Evolutionary conservation across 169 alveolate genomes (phyloP).

Genomic region (Plasmodium knowlesi): DNA sequence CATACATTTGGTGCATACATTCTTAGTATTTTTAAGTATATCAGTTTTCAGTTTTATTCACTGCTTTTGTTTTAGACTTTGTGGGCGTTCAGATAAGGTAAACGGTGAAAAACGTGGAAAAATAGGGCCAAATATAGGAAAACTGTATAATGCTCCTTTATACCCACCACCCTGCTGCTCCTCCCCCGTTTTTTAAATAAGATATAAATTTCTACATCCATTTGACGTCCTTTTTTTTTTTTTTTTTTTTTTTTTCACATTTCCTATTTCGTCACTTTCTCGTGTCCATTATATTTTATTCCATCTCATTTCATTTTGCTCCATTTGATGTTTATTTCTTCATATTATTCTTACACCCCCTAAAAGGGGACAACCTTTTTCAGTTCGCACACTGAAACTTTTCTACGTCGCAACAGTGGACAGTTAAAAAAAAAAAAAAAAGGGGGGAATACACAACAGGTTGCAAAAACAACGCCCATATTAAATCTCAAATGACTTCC

Average conservation of each 20-base stretch:
- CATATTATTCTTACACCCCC: neutral
- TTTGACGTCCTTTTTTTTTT: neutral
- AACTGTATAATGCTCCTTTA: neutral
- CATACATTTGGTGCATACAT: conserved; percentile 10
- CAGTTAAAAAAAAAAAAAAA: neutral
- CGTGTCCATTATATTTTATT: neutral
- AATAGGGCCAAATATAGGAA: neutral
- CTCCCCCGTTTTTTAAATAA: conserved; percentile 11
- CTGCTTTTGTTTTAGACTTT: neutral
- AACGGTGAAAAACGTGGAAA: neutral
- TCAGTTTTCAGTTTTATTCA: neutral
- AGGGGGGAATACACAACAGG: neutral
- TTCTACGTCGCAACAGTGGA: neutral
- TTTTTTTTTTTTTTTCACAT: neutral
- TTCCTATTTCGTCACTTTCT: neutral
- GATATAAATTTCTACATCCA: conserved; percentile 30
- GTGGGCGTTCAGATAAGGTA: neutral
- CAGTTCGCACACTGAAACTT: neutral
- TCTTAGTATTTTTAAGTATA: neutral
- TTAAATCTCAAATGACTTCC: neutral
- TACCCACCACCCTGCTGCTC: neutral
- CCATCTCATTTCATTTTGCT: neutral
- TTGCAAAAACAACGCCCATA: neutral
- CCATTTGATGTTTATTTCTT: neutral
- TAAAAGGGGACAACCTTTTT: neutral